A percentile compares a stretch with the other conserved stretches of the same genome.
phyloP scores from a whole-genome alignment of 2,329 filamentous ascomycete genomes.

The Phaeosphaeria sp. region DNA sequence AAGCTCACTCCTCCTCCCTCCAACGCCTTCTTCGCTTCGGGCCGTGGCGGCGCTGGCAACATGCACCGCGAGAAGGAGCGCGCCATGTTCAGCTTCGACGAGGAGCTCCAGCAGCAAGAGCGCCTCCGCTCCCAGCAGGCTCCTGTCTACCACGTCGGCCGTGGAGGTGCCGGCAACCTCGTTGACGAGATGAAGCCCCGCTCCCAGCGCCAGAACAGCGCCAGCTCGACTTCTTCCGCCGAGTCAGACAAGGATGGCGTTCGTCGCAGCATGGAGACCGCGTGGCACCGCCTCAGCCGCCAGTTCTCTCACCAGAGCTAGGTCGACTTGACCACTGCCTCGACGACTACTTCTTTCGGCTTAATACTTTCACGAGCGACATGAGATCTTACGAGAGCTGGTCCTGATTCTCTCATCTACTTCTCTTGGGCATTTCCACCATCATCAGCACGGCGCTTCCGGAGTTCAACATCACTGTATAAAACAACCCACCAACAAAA shows the following conservation, averaged over 20 bases:
- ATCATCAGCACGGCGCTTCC: slow-evolving; percentile 30
- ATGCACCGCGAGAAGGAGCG: slow-evolving; percentile 61
- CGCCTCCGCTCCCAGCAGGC: slow-evolving; percentile 62
- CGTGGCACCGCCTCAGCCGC: slow-evolving; percentile 43
- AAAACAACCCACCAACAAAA: slow-evolving; percentile 1
- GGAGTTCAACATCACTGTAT: background rate
- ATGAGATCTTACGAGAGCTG: slow-evolving; percentile 38
- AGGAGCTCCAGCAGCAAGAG: slow-evolving; percentile 67
- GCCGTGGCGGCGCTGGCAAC: slow-evolving; percentile 73
- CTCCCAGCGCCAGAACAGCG: slow-evolving; percentile 36
- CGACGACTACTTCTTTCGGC: slow-evolving; percentile 10
- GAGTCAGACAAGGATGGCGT: slow-evolving; percentile 9
- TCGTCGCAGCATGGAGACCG: slow-evolving; percentile 33
- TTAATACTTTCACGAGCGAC: slow-evolving; percentile 1
- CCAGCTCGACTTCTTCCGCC: slow-evolving; percentile 24
- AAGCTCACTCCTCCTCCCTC: slow-evolving; percentile 55
- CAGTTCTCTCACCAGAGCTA: slow-evolving; percentile 39
- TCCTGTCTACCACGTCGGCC: slow-evolving; percentile 69
- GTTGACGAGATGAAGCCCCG: slow-evolving; percentile 49
- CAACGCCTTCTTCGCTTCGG: slow-evolving; percentile 66
- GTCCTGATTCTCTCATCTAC: slow-evolving; percentile 52
- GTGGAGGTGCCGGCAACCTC: slow-evolving; percentile 66
- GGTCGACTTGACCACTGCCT: no score
- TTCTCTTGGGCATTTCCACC: slow-evolving; percentile 34
- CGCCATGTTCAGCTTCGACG: slow-evolving; percentile 72